These are phyloP conservation scores for Coprinopsis sp. DNA, from an alignment of 768 basidiomycete genomes.

Conservation along the genomic window DNA sequence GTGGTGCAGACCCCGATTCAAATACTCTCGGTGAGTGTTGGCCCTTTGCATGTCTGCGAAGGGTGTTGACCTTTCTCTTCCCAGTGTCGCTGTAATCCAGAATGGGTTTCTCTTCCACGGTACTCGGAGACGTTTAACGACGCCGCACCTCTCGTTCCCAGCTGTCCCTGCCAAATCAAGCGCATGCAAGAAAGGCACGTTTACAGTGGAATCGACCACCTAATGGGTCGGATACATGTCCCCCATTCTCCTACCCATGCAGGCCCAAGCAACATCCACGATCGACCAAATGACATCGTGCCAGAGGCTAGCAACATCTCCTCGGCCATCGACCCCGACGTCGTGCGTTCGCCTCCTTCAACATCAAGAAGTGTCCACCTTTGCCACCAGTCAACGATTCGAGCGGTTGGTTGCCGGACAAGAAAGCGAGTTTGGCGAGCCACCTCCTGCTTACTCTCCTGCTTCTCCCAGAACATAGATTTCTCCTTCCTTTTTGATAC, in stretches of 20 bases:
- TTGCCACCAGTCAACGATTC: slow-evolving; percentile 51
- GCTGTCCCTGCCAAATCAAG: slow-evolving; percentile 43
- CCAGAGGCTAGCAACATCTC: not conserved
- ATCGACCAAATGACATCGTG: not conserved
- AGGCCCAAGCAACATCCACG: not conserved
- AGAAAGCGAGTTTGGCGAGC: slow-evolving; percentile 77
- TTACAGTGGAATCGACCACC: not conserved
- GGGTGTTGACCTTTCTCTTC: not conserved
- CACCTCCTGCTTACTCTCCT: slow-evolving; percentile 69
- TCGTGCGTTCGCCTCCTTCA: no score
- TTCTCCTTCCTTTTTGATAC: no score
- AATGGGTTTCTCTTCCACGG: slow-evolving; percentile 74
- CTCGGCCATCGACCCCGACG: not conserved
- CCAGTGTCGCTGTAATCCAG: slow-evolving; percentile 77
- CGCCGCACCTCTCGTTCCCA: slow-evolving; percentile 26
- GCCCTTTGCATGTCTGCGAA: not conserved
- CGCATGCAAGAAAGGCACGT: not conserved
- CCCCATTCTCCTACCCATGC: not conserved
- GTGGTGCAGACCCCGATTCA: slow-evolving; percentile 82
- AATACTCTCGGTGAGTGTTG: slow-evolving; percentile 70
- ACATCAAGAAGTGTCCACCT: slow-evolving; percentile 32
- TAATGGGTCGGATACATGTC: not conserved
- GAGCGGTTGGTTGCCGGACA: slow-evolving; percentile 81
- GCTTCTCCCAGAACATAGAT: no score
- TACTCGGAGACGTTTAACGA: slow-evolving; percentile 54